Evolutionary conservation across 2,329 filamentous ascomycete species (phyloP).

Genomic region (Aspergillus calidoustus): DNA sequence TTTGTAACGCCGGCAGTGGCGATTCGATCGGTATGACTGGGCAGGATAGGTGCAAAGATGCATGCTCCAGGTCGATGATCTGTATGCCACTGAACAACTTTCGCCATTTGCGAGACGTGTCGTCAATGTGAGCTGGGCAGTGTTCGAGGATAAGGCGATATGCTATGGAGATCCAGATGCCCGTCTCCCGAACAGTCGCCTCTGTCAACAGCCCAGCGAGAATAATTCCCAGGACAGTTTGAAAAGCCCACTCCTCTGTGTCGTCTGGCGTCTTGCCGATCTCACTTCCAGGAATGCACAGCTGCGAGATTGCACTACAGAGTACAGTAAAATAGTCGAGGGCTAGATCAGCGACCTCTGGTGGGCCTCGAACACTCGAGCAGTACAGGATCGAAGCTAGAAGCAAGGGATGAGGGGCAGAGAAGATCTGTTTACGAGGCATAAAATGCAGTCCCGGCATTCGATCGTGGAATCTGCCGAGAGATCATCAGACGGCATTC

Average conservation of each 20-base stretch:
- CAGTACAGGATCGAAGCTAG: slow-evolving; percentile 10
- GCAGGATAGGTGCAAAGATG: slow-evolving; percentile 12
- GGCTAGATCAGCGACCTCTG: background rate
- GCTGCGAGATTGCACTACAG: slow-evolving; percentile 6
- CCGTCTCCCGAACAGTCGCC: slow-evolving; percentile 11
- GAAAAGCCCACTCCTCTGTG: slow-evolving; percentile 10
- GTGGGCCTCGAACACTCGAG: slow-evolving; percentile 7
- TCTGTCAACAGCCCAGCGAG: slow-evolving; percentile 6
- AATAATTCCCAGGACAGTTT: slow-evolving; percentile 4
- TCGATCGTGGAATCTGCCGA: slow-evolving; percentile 10
- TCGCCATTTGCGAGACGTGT: slow-evolving; percentile 9
- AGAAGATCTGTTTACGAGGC: slow-evolving; percentile 14
- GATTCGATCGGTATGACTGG: slow-evolving; percentile 8
- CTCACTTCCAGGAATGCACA: slow-evolving; percentile 10
- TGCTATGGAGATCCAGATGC: slow-evolving; percentile 14
- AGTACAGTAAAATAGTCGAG: slow-evolving; percentile 5
- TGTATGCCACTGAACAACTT: slow-evolving; percentile 10
- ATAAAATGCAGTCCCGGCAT: slow-evolving; percentile 15
- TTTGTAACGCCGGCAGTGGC: slow-evolving; percentile 1
- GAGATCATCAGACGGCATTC: too few relatives aligned
- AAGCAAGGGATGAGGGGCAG: slow-evolving; percentile 8
- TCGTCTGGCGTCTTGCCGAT: background rate
- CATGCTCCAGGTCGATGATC: slow-evolving; percentile 13
- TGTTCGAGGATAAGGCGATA: slow-evolving; percentile 16
- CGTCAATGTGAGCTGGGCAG: slow-evolving; percentile 7